Conservation (phyloP, 495 filamentous ascomycete genomes). For the Penicillium cosmopolitanum region DNA sequence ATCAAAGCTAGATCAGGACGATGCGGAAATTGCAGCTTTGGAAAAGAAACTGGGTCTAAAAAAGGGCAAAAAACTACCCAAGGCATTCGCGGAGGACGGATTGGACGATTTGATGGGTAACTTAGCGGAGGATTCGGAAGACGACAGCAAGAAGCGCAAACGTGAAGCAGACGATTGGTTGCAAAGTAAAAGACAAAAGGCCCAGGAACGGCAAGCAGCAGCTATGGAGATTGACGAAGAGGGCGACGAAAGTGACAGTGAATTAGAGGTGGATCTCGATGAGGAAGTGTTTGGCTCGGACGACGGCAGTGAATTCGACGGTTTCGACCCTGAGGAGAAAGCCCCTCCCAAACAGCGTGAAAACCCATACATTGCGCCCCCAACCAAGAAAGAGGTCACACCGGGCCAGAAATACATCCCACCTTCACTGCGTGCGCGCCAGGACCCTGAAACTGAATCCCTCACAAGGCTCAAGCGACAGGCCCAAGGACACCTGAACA, state of each 20-base stretch:
- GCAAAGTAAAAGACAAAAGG: slow-evolving; percentile 70
- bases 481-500: slow-evolving; percentile 87
- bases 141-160: slow-evolving; percentile 56
- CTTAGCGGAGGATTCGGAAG: slow-evolving; percentile 56
- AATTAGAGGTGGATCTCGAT: slow-evolving; percentile 36
- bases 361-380: slow-evolving; percentile 67
- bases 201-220: slow-evolving; percentile 34
- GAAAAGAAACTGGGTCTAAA: slow-evolving; percentile 90
- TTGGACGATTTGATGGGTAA: slow-evolving; percentile 79
- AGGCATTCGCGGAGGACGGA: slow-evolving; percentile 83
- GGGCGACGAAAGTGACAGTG: slow-evolving; percentile 25
- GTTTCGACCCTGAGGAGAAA: slow-evolving; percentile 42
- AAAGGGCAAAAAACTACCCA: slow-evolving; percentile 71
- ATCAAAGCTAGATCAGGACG: slow-evolving; percentile 69
- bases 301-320: slow-evolving; percentile 40
- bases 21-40: slow-evolving; percentile 83
- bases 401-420: slow-evolving; percentile 77
- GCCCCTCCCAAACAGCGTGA: slow-evolving; percentile 50
- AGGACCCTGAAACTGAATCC: slow-evolving; percentile 66
- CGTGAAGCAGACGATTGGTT: slow-evolving; percentile 59
- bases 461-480: slow-evolving; percentile 73
- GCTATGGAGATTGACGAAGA: slow-evolving; percentile 30
- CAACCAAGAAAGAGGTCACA: slow-evolving; percentile 28
- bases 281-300: slow-evolving; percentile 29
- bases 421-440: slow-evolving; percentile 72